These are phyloP conservation scores for Choiromyces venosus DNA, from an alignment of 495 filamentous ascomycete species.

Conservation along the genomic window DNA sequence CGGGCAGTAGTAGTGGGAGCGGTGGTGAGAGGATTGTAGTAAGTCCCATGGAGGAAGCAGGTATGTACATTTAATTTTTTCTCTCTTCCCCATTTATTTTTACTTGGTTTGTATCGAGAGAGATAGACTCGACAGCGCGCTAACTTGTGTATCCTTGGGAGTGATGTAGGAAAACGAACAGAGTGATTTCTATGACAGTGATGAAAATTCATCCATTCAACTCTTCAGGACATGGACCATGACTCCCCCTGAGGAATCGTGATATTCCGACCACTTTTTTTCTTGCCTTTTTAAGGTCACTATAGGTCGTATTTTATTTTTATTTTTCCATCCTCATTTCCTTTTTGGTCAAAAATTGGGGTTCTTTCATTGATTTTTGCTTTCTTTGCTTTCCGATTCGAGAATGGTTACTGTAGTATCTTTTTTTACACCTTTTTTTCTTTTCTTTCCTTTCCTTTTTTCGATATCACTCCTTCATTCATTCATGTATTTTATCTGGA, in stretches of 20 bases:
- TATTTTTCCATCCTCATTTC: background rate
- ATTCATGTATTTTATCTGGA: background rate
- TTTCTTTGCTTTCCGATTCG: background rate
- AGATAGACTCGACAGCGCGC: background rate
- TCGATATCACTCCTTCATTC: background rate
- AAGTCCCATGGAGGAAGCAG: constrained; percentile 5
- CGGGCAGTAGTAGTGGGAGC: background rate
- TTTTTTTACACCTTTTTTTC: background rate
- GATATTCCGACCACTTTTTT: background rate
- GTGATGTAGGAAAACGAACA: background rate
- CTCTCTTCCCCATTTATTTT: background rate
- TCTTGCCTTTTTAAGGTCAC: background rate
- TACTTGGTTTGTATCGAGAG: background rate
- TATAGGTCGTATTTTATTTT: background rate
- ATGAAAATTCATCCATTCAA: background rate
- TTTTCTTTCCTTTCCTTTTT: background rate
- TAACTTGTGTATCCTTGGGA: background rate
- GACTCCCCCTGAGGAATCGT: background rate
- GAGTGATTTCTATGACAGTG: background rate
- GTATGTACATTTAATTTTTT: constrained; percentile 3
- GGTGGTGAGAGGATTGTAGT: background rate
- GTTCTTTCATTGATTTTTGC: background rate
- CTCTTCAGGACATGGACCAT: background rate
- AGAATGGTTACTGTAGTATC: background rate
- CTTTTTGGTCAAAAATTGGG: background rate